These are phyloP conservation scores for Ceriops decandra DNA, from an alignment of 345 rosid genomes.

Conservation along the genomic window DNA sequence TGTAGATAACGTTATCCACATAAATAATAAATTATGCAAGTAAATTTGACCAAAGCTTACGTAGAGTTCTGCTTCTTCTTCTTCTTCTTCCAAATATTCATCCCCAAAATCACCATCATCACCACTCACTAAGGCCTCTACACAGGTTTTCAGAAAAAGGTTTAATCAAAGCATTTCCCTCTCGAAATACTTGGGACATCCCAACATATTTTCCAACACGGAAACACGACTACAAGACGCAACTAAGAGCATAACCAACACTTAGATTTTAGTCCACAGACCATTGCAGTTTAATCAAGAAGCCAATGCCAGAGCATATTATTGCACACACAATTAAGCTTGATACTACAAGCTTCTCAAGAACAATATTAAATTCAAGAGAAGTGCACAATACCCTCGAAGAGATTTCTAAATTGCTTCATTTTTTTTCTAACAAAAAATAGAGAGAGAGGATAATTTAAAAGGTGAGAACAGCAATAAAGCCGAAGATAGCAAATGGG, in stretches of 20 bases:
- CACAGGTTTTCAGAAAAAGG: conserved; percentile 9
- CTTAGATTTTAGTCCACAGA: too few relatives aligned
- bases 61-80: conserved; percentile 51
- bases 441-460: not conserved
- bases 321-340: not conserved
- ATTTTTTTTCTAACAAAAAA: not conserved
- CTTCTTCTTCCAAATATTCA: conserved; percentile 43
- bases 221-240: too few relatives aligned
- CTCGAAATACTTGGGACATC: too few relatives aligned
- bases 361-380: not conserved
- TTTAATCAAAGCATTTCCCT: not conserved
- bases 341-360: too few relatives aligned
- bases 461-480: not conserved
- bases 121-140: conserved; percentile 40
- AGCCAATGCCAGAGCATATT: not conserved
- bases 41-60: conserved; percentile 37
- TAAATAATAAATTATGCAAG: conserved; percentile 3
- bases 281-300: not conserved
- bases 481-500: conserved; percentile 11
- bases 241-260: too few relatives aligned
- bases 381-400: too few relatives aligned
- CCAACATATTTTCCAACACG: too few relatives aligned
- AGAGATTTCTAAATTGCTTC: too few relatives aligned
- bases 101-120: conserved; percentile 46
- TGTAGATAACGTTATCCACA: conserved; percentile 5